A percentile compares a stretch with the other conserved stretches of the same genome.
These are phyloP conservation scores for Ceratobasidium sp. DNA, from an alignment of 1,284 basidiomycete genomes.

Conservation along the genomic window DNA sequence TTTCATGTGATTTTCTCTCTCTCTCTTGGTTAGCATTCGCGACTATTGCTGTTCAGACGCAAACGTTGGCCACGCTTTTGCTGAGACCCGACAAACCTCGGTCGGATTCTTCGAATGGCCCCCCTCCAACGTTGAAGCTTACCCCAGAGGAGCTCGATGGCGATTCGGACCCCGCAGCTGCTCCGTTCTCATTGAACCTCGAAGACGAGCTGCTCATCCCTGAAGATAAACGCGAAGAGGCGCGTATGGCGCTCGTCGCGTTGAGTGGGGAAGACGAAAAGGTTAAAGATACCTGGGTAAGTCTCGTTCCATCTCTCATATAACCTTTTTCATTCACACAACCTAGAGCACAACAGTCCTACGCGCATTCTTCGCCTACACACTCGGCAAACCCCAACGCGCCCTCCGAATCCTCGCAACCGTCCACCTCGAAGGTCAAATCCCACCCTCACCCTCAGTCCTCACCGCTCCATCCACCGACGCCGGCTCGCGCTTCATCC, in stretches of 20 bases:
- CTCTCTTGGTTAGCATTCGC: slow-evolving; percentile 3
- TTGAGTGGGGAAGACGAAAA: slow-evolving; percentile 45
- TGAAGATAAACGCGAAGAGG: slow-evolving; percentile 50
- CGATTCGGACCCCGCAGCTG: slow-evolving; percentile 61
- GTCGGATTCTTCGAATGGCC: slow-evolving; percentile 58
- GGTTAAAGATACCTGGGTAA: slow-evolving; percentile 43
- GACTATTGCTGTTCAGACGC: slow-evolving; percentile 16
- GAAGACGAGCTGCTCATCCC: not conserved
- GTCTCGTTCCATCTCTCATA: not conserved
- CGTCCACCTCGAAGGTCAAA: slow-evolving; percentile 36
- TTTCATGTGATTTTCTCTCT: slow-evolving; percentile 15
- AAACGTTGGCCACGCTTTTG: slow-evolving; percentile 64
- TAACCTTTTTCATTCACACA: not conserved
- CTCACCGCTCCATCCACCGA: slow-evolving; percentile 13
- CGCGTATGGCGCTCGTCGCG: slow-evolving; percentile 53
- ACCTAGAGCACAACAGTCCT: slow-evolving; percentile 34
- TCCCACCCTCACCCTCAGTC: slow-evolving; percentile 28
- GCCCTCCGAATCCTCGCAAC: slow-evolving; percentile 42
- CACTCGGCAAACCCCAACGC: slow-evolving; percentile 43
- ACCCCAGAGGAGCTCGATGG: slow-evolving; percentile 59
- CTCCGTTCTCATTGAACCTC: slow-evolving; percentile 56
- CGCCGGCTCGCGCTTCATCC: slow-evolving; percentile 24
- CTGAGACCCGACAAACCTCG: slow-evolving; percentile 63
- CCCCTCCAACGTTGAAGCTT: slow-evolving; percentile 69
- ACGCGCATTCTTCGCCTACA: slow-evolving; percentile 46